phyloP scores from a whole-genome alignment of 495 filamentous ascomycete genomes.

The Parathielavia hyrcaniae region DNA sequence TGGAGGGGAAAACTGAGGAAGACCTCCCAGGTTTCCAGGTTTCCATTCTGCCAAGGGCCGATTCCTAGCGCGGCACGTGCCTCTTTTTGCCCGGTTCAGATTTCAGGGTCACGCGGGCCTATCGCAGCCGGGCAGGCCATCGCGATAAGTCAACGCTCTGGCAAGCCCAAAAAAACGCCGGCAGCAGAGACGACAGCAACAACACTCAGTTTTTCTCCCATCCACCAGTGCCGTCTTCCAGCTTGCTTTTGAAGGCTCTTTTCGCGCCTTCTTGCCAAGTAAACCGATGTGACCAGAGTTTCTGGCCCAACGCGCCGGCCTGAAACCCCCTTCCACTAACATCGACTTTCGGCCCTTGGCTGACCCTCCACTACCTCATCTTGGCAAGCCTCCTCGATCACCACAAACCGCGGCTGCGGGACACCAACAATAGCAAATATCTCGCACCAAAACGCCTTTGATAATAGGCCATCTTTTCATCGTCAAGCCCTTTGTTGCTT shows the following conservation, averaged over 20 bases:
- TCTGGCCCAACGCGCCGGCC: slow-evolving; percentile 3
- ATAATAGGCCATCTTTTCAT: not conserved
- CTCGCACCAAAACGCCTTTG: not conserved
- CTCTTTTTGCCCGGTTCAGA: slow-evolving; percentile 16
- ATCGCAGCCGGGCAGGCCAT: slow-evolving; percentile 25
- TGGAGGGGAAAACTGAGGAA: not conserved
- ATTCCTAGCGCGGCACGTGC: slow-evolving; percentile 28
- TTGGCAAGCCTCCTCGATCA: not conserved
- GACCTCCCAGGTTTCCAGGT: not conserved
- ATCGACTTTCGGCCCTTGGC: not conserved
- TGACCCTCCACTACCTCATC: slow-evolving; percentile 8
- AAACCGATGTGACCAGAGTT: not conserved
- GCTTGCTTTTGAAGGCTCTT: not conserved
- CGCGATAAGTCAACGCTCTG: slow-evolving; percentile 28
- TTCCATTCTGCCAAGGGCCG: not conserved
- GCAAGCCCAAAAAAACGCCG: slow-evolving; percentile 19
- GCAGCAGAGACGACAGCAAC: slow-evolving; percentile 7
- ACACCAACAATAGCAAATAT: not conserved
- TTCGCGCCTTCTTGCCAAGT: not conserved
- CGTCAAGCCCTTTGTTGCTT: not conserved
- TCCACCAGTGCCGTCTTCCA: not conserved
- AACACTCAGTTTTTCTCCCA: slow-evolving; percentile 6
- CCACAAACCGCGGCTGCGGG: not conserved
- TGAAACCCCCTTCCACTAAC: not conserved
- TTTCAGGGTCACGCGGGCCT: slow-evolving; percentile 33